phyloP scores from a whole-genome alignment of 371 early-diverging fungal genomes.

The Mortierella sp. region DNA sequence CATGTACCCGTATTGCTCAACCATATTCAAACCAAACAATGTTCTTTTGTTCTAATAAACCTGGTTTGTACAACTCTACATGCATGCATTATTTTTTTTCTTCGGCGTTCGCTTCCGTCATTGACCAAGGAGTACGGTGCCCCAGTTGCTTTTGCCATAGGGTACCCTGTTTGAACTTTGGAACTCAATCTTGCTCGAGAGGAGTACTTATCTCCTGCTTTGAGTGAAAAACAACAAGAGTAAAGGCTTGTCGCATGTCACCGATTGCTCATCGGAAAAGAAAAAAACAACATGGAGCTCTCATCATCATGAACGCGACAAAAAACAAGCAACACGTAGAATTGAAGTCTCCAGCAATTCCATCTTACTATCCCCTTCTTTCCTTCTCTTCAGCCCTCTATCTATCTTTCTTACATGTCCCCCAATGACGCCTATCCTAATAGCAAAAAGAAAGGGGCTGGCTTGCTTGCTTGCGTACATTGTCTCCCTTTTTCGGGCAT shows the following conservation, averaged over 20 bases:
- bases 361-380: neutral
- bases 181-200: neutral
- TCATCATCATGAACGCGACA: neutral
- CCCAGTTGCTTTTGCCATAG: neutral
- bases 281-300: neutral
- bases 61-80: neutral
- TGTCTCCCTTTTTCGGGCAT: neutral
- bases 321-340: neutral
- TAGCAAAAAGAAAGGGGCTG: neutral
- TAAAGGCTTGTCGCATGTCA: neutral
- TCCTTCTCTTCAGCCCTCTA: neutral
- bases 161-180: neutral
- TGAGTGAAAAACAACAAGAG: neutral
- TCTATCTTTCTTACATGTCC: neutral
- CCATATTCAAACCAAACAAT: neutral
- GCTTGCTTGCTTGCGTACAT: neutral
- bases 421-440: neutral
- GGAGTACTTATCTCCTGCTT: neutral
- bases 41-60: neutral
- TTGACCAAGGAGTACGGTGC: neutral
- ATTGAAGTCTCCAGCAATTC: too few relatives aligned
- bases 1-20: neutral
- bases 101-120: constrained; percentile 4
- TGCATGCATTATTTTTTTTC: neutral
- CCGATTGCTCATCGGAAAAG: neutral